These are phyloP conservation scores for Parafenestella ontariensis DNA, from an alignment of 2,329 filamentous ascomycete species.

Conservation along the genomic window DNA sequence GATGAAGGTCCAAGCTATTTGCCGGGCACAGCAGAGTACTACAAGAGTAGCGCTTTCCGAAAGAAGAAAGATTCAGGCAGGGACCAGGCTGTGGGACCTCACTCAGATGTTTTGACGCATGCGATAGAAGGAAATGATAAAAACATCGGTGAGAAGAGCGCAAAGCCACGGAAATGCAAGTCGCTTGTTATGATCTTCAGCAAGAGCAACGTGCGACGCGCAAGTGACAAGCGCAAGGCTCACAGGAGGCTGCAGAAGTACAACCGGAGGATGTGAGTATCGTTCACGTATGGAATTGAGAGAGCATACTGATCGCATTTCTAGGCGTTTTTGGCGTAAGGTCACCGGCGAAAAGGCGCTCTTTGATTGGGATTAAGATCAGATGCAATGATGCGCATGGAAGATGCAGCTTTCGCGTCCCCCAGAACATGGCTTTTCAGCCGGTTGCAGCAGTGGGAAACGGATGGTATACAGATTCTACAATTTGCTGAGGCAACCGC, in stretches of 20 bases:
- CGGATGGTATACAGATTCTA: no score
- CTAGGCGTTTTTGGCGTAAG: background rate
- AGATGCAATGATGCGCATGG: background rate
- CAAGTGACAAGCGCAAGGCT: background rate
- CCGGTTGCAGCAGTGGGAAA: no score
- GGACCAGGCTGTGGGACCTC: background rate
- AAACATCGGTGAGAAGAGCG: background rate
- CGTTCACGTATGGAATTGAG: background rate
- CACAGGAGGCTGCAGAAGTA: background rate
- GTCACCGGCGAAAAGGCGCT: background rate
- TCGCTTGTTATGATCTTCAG: constrained; percentile 11
- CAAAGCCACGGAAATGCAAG: background rate
- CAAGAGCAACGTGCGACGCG: constrained; percentile 7
- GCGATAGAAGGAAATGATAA: background rate
- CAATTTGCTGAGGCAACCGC: no score
- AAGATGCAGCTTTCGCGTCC: no score
- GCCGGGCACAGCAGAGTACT: constrained; percentile 14
- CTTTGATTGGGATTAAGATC: constrained; percentile 6
- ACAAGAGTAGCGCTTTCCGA: constrained; percentile 13
- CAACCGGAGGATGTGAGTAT: background rate
- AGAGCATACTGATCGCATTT: background rate
- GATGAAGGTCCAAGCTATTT: background rate
- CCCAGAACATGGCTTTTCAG: no score
- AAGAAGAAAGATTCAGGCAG: background rate
- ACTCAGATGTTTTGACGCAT: background rate